Evolutionary conservation across 2,329 filamentous ascomycete genomes (phyloP).

Genomic region (Tolypocladium album): DNA sequence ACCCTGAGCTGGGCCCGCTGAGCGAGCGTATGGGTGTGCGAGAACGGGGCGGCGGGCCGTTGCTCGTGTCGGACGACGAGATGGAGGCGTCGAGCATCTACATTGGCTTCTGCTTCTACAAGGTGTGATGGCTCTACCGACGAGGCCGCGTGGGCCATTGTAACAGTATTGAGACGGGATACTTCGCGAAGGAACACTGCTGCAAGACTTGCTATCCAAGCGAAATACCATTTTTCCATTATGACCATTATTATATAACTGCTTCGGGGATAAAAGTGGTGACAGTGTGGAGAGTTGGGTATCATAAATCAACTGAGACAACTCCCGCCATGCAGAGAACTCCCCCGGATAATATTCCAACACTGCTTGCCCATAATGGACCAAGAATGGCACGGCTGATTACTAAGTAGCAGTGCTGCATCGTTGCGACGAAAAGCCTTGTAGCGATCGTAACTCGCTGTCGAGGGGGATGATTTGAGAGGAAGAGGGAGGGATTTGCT

Average conservation of each 20-base stretch:
- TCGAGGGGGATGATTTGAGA: not conserved
- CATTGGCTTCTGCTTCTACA: slow-evolving; percentile 93
- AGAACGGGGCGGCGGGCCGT: slow-evolving; percentile 51
- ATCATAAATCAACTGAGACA: slow-evolving; percentile 17
- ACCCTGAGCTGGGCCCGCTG: slow-evolving; percentile 66
- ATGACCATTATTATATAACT: not conserved
- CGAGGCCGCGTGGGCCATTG: not conserved
- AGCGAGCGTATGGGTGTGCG: slow-evolving; percentile 95
- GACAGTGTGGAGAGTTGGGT: slow-evolving; percentile 14
- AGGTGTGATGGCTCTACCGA: slow-evolving; percentile 47
- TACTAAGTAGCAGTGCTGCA: slow-evolving; percentile 1
- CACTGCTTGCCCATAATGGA: not conserved
- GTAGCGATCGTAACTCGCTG: not conserved
- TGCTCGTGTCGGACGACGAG: slow-evolving; percentile 74
- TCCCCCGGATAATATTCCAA: not conserved
- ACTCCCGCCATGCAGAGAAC: slow-evolving; percentile 10
- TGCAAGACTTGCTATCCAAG: not conserved
- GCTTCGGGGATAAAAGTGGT: not conserved
- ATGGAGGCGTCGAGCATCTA: slow-evolving; percentile 91
- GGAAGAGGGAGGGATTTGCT: not conserved
- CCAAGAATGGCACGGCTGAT: not conserved
- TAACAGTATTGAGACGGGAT: not conserved
- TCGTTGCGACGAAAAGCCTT: not conserved
- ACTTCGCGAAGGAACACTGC: not conserved
- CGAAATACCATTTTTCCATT: not conserved